Conservation (phyloP, 208 protist genomes). For the Trypanosomatidae sp. region DNA sequence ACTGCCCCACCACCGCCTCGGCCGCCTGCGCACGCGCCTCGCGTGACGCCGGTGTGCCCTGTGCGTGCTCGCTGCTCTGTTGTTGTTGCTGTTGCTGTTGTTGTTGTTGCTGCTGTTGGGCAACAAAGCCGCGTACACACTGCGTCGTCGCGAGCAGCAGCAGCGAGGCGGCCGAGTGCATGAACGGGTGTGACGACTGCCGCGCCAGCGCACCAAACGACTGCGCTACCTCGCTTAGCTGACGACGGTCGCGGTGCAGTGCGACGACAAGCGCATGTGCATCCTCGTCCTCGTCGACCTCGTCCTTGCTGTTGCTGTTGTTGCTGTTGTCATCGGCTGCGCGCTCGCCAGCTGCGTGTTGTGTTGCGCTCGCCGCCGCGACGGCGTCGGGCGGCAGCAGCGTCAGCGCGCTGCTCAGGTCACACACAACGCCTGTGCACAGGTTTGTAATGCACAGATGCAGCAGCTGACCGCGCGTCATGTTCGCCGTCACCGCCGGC, state of each 20-base stretch:
- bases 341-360: background rate
- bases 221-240: constrained; percentile 18
- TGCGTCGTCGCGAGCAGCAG: too few relatives aligned
- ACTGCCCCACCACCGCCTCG: too few relatives aligned
- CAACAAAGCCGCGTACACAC: too few relatives aligned
- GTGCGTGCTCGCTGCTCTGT: too few relatives aligned
- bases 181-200: constrained; percentile 21
- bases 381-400: constrained; percentile 16
- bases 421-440: constrained; percentile 34
- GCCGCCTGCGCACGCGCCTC: too few relatives aligned
- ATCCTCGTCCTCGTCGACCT: background rate
- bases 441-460: constrained; percentile 66
- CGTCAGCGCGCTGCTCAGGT: constrained; percentile 30
- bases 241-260: constrained; percentile 10
- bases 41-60: too few relatives aligned
- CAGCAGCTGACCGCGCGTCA: constrained; percentile 44
- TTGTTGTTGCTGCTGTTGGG: too few relatives aligned
- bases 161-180: too few relatives aligned
- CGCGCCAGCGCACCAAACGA: constrained; percentile 17
- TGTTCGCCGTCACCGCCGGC: constrained; percentile 29
- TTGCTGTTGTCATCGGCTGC: background rate
- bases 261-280: too few relatives aligned
- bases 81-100: too few relatives aligned
- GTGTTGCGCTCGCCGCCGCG: background rate
- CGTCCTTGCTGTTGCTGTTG: too few relatives aligned